Base-by-base conservation (phyloP, 2,329 filamentous ascomycete species). In the Coniochaeta hoffmannii region DNA sequence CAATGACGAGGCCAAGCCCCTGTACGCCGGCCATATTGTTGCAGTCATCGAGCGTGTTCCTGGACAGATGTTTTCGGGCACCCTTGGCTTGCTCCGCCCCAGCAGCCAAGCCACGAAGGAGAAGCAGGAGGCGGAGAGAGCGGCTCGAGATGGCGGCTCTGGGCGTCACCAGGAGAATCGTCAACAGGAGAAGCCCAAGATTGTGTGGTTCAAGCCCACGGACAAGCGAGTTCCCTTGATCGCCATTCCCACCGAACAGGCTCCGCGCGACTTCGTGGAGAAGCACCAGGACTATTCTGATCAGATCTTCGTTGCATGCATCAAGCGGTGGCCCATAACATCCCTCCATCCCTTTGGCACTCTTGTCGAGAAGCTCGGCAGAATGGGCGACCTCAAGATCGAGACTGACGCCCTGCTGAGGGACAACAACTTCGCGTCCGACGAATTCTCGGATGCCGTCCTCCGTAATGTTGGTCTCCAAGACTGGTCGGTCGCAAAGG, bases 181-280 rank as follows among this genome's bases (percentile, higher is more conserved):
- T 54, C 84, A 89, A 60, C 91, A 95, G 69, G 94, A 99, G 61
- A 97, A 97, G 75, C 94, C 94, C 60, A 99, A 99, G 85, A 99
- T 99, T 73, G 94, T 99, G 41, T 99, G 94, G 94, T 99, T 99
- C 78, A 99, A 99, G 79, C 94, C 94, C 57, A 99, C 94, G 1
- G 94, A 99, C 75, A 97, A 99, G 82, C 90, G 94, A 68, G 94
- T 99, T 50, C 94, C 94, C 52, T 79, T 99, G 62, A 99, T 99
- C 71, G 94, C 94, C 54, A 99, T 99, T 61, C 94, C 94, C 1
- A 99, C 94, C 3, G 94, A 99, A 71, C 94, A 99, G 74, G 94
- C 94, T 9, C 94, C 94, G 19, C 88, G 91, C 34, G 94, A 97
- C 73, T 99, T 99, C 65, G 94, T 99, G 28, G 94, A 99, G 77